Evolutionary conservation across 176 grass and related monocot species (phyloP).

Genomic region (Tillandsia fasciculata): DNA sequence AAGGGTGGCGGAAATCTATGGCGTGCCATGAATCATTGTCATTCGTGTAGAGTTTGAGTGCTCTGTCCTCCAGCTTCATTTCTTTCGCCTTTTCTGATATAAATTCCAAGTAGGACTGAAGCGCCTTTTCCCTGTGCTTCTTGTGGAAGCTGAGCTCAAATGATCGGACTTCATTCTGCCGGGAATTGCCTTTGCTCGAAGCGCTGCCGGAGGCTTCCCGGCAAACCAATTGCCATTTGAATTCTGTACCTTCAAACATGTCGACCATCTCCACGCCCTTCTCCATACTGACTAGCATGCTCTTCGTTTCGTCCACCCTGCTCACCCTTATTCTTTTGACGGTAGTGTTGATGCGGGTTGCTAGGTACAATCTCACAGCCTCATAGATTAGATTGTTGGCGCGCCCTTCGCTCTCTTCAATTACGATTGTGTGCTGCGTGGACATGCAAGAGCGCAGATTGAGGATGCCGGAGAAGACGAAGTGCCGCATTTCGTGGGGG

Average conservation of each 20-base stretch:
- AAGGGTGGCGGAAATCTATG: background rate
- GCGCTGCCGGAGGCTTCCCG: background rate
- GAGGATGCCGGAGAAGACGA: background rate
- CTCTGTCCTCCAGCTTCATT: background rate
- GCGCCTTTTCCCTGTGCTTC: background rate
- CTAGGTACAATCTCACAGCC: background rate
- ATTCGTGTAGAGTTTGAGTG: background rate
- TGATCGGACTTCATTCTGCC: background rate
- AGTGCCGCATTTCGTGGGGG: background rate
- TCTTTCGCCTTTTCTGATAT: background rate
- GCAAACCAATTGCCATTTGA: conserved; percentile 2
- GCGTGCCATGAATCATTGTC: background rate
- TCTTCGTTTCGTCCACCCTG: background rate
- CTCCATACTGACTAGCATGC: background rate
- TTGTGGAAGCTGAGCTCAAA: conserved; percentile 8
- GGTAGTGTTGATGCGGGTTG: background rate
- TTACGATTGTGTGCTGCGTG: conserved; percentile 2
- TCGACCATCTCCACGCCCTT: background rate
- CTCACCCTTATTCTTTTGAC: background rate
- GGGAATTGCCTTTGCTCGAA: background rate
- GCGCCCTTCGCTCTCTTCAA: conserved; percentile 8
- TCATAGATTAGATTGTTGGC: background rate
- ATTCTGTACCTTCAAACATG: background rate
- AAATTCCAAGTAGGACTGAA: background rate
- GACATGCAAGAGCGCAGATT: background rate